Evolutionary conservation across 1,139 yeast species (phyloP), one percentile per base, ranked within the genome.

Genomic region (Saccharomyces hybrid): DNA sequence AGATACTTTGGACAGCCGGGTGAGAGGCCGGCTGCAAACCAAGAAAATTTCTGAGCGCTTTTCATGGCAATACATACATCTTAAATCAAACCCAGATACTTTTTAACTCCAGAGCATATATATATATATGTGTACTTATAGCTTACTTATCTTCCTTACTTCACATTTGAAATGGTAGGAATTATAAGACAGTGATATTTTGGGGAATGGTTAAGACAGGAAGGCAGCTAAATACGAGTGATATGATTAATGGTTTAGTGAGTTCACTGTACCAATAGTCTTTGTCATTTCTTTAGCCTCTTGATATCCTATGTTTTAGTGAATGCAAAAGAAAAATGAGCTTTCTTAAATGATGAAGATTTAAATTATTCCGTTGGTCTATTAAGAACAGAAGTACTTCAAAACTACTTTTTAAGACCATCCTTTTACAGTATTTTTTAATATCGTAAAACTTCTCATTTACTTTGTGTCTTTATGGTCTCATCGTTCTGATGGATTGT

Each of bases 361-460:
- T 64, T 61, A 53, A 55, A 54, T 55, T 57, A 19, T 57, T 64
- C 59, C 56, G 64, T 63, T 65, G 65, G 61, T 56, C 70, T 66
- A 64, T 56, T 66, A 55, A 66, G 70, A 67, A 63, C 70, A 67
- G 68, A 65, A 56, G 57, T 58, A 55, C 58, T 55, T 61, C 60
- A 57, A 60, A 58, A 59, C 57, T 47, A 29, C 56, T 59, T 59
- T 59, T 54, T 57, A 58, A 55, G 60, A 52, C 60, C 63, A 61
- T 59, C 64, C 64, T 61, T 51, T 55, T 51, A 38, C 14, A 29
- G 25, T 53, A 46, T 55, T 54, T 51, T 53, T 56, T 51, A 52
- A 51, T 58, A 55, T 50, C 52, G 59, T 46, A 56, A 58, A 56
- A 52, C 53, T 59, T 51, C 57, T 58, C 57, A 55, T 55, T 54